phyloP scores from a whole-genome alignment of 768 basidiomycete genomes.

The Baorangia bicolor region DNA sequence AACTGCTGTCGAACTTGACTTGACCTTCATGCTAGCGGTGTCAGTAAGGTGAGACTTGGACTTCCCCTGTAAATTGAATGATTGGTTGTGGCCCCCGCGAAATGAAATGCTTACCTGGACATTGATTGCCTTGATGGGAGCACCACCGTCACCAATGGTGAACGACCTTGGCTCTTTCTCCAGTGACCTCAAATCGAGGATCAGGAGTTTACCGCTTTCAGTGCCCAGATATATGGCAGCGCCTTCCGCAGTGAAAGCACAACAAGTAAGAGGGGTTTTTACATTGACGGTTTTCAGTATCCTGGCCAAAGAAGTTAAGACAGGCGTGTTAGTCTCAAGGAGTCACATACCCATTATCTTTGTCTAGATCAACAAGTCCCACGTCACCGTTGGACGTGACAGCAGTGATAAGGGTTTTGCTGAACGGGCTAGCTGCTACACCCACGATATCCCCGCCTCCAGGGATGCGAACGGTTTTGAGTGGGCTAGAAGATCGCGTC shows the following conservation, averaged over 20 bases:
- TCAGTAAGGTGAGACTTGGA: conserved; percentile 12
- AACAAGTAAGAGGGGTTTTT: conserved; percentile 53
- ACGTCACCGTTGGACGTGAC: conserved; percentile 55
- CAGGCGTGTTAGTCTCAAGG: not conserved
- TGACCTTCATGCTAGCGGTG: conserved; percentile 3
- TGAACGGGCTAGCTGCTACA: conserved; percentile 69
- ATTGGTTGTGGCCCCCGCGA: not conserved
- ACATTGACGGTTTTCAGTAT: conserved; percentile 58
- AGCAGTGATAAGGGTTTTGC: conserved; percentile 66
- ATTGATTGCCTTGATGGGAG: conserved; percentile 50
- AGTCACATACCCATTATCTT: conserved; percentile 61
- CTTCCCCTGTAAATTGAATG: conserved; percentile 13
- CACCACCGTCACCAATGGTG: conserved; percentile 46
- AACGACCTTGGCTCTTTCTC: conserved; percentile 64
- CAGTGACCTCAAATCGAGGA: conserved; percentile 61
- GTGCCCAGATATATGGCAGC: conserved; percentile 67
- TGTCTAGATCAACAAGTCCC: conserved; percentile 67
- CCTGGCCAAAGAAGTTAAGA: conserved; percentile 34
- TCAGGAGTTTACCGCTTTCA: conserved; percentile 57
- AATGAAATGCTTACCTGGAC: conserved; percentile 49
- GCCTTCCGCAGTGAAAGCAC: conserved; percentile 69
- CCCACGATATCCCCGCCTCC: conserved; percentile 54
- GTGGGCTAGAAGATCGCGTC: conserved; percentile 52
- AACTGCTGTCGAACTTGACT: conserved; percentile 8
- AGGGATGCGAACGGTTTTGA: conserved; percentile 49